Evolutionary conservation across 73 alveolate species (phyloP), one percentile per base, ranked within the genome.

Genomic region (Blepharisma japonicum): DNA sequence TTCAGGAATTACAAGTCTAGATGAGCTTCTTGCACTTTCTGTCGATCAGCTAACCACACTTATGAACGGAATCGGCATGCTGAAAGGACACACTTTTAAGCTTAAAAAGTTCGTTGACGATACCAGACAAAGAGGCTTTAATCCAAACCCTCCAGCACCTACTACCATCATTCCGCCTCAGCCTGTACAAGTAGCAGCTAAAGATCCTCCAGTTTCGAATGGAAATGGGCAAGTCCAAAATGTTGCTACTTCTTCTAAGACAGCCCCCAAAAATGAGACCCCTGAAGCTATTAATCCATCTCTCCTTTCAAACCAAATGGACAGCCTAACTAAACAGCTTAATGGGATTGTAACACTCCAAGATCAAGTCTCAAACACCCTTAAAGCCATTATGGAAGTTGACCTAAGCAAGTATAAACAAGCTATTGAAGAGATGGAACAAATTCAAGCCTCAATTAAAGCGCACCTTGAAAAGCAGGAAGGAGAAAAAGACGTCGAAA

Each of bases 31-130:
- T 14, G 23, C 11, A 8, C 47, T 61, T 8, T n/a, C 50, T 61
- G 47, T 39, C 2, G 49, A n/a, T 8, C 47, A 61, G 14, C 47
- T 61, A 1, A 39, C 14, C 38, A 61, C 14, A 25, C n/a, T 61
- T 9, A 14, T 61, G 47, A 61, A n/a, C 14, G 74, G 23, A 14
- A 9, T 61, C 18, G 49, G 49, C 18, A 61, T 61, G 74, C 74
- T 61, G 47, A 61, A 61, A 25, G 74, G 74, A 9, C 74, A 61
- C 47, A 61, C 74, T 25, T 61, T 61, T 25, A 61, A 61, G 74
- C 46, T 61, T 5, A 61, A 61, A 39, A 61, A 61, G 23, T 14
- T 61, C 47, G 23, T 61, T 25, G 74, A 61, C 14, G 74, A 61
- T 14, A 39, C 74, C 74, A 61, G 23, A 39, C 18, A 8, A 18